These are phyloP conservation scores for Rhodamnia argentea DNA, from an alignment of 345 rosid species.

Conservation along the genomic window DNA sequence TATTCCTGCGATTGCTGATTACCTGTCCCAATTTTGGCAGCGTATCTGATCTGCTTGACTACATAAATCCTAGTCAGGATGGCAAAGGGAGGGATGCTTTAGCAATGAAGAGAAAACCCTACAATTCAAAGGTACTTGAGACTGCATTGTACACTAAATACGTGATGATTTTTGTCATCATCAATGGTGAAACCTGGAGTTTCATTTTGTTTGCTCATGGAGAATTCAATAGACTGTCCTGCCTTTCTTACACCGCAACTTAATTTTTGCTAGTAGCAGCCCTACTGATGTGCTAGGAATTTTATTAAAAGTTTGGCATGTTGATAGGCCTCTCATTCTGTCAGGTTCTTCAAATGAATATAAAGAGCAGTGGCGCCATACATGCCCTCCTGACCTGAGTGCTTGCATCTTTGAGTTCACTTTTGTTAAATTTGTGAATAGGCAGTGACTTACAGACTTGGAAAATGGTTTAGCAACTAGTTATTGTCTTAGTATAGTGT, in stretches of 20 bases:
- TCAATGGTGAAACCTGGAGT: not conserved
- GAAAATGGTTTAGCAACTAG: not conserved
- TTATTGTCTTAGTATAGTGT: not conserved
- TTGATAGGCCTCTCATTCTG: not conserved
- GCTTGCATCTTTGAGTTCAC: not conserved
- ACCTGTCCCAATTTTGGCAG: slow-evolving; percentile 24
- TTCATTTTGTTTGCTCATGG: not conserved
- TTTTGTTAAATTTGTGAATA: not conserved
- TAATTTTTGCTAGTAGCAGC: not conserved
- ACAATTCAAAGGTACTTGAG: slow-evolving; percentile 51
- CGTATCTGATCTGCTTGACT: slow-evolving; percentile 94
- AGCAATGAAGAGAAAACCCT: slow-evolving; percentile 59
- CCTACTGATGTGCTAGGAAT: not conserved
- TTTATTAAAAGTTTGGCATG: not conserved
- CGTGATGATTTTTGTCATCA: not conserved
- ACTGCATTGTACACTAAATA: not conserved
- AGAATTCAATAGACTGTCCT: not conserved
- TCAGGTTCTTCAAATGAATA: not conserved
- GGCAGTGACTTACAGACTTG: not conserved
- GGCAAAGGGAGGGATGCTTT: slow-evolving; percentile 57
- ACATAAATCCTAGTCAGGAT: slow-evolving; percentile 79
- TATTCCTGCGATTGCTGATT: not conserved
- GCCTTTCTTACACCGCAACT: not conserved
- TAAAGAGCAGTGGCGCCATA: not conserved
- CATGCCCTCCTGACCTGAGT: not conserved